Base-by-base conservation (phyloP, 2,329 filamentous ascomycete genomes). In the Monilinia fructigena region DNA sequence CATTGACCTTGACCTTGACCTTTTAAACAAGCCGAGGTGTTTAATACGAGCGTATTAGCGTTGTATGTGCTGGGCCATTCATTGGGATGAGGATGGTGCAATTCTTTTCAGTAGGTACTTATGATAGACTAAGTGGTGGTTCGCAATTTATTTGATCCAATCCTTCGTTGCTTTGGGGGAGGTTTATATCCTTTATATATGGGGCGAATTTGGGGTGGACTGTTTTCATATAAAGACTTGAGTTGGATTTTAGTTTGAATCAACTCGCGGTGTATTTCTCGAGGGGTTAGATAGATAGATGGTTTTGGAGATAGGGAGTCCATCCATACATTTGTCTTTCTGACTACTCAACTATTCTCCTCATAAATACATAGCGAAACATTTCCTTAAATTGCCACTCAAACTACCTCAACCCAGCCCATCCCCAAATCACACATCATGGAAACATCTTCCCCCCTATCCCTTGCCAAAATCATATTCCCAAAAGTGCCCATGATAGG, bases 401-500 rank as follows among this genome's bases (percentile, higher is more conserved):
- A 50, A n/a, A 14, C 14, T 16, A 45, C 4, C 40, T 42, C 42
- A 45, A 45, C 42, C 14, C 42, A 45, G 10, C 40, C 16, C 40
- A 42, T 3, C 40, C 40, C 18, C 2, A 55, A 55, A n/a, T 18
- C 53, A 38, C 16, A n/a, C 40, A 59, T 47, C 55, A 74, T 73
- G 71, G 72, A 73, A 40, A 55, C 65, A 40, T 81, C 84, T 45
- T 68, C 67, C 20, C 18, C 73, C 3, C 52, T 74, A 7, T 67
- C 70, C 14, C 42, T 75, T 18, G 54, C 73, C 18, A 75, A 72
- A 63, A 69, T 70, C 1, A 50, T 76, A 4, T 59, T 87, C 23
- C 83, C 86, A 14, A 82, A 84, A 70, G 73, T 91, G 3, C 89
- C 89, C 0, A 78, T 88, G 18, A 80, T 91, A 16, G 74, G 85